Evolutionary conservation across 495 filamentous ascomycete species (phyloP), one percentile per base, ranked within the genome.

Genomic region (Podospora pseudoanserina): DNA sequence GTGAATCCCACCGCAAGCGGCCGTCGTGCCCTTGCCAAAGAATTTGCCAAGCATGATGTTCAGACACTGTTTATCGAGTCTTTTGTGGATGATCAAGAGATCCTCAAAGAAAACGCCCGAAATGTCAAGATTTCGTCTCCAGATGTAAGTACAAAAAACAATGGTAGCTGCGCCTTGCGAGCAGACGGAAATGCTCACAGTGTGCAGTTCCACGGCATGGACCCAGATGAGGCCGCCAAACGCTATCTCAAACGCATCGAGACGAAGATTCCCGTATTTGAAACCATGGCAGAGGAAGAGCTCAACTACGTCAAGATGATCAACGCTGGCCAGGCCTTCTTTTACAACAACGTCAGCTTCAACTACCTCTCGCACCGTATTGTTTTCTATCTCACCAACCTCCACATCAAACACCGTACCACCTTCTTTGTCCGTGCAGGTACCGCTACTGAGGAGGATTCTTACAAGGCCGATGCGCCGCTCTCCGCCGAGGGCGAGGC

Each of bases 231-330:
- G 74, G 96, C 96, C 5, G 92, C 97, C 20, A 88, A 91, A 71
- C 89, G 94, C 71, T 99, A 99, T 73, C 85, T 99, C 27, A 85
- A 87, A 67, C 90, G 96, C 28, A 97, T 98, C 74, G 87, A 91
- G 64, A 89, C 90, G 60, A 92, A 95, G 67, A 98, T 98, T 64
- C 96, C 96, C 23, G 88, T 93, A 67, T 98, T 97, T 72, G 94
- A 98, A 79, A 96, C 92, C 0, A 98, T 99, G 93, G 86, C 94
- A 71, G 95, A 98, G 74, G 83, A 85, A 32, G 93, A 97, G 67
- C 82, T 98, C 66, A 97, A 97, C 74, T 99, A 93, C 75, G 92
- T 98, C 83, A 98, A 97, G 87, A 97, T 99, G 93, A 96, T 97
- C 71, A 98, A 99, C 74, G 96, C 96, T 7, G 96, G 96, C n/a